Percentiles rank a stretch among this genome's conserved stretches.
Evolutionary conservation across 768 basidiomycete species (phyloP).

Genomic region (Mrakia blollopis): DNA sequence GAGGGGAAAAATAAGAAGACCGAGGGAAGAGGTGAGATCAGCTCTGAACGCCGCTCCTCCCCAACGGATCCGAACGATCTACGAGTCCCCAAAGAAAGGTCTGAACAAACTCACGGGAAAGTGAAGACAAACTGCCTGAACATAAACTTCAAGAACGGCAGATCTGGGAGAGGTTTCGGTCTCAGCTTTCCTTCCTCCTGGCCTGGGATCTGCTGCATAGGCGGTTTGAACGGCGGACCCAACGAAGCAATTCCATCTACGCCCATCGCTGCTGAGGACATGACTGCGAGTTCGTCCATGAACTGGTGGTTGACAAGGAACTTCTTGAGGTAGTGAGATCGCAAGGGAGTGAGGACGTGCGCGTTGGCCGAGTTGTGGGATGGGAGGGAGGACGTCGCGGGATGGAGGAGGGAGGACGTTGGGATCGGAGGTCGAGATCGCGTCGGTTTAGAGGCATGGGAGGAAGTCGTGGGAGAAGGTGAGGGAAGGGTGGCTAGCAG

Average conservation of each 20-base stretch:
- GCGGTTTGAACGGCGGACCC: constrained; percentile 72
- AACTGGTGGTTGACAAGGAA: constrained; percentile 84
- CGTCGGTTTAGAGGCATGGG: too few relatives aligned
- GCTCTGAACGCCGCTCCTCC: neutral
- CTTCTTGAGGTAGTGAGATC: constrained; percentile 98
- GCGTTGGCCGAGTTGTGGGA: constrained; percentile 30
- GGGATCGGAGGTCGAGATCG: constrained; percentile 30
- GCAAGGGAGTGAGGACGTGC: constrained; percentile 65
- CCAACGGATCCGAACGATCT: neutral
- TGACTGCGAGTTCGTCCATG: constrained; percentile 64
- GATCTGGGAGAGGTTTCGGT: constrained; percentile 27
- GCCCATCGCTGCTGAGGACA: constrained; percentile 49
- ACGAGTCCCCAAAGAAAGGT: neutral
- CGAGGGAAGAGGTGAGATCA: neutral
- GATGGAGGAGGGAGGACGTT: constrained; percentile 32
- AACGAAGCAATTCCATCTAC: constrained; percentile 67
- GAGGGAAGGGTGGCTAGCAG: neutral
- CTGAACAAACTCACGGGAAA: constrained; percentile 56
- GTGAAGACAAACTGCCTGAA: constrained; percentile 90
- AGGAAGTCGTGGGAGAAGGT: too few relatives aligned
- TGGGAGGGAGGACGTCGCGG: constrained; percentile 29
- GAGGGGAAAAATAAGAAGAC: too few relatives aligned
- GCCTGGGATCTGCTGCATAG: constrained; percentile 50
- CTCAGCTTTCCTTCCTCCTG: constrained; percentile 48
- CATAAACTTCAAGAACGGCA: constrained; percentile 77